Conservation (phyloP, 2,329 filamentous ascomycete genomes). For the Colletotrichum somersetense region DNA sequence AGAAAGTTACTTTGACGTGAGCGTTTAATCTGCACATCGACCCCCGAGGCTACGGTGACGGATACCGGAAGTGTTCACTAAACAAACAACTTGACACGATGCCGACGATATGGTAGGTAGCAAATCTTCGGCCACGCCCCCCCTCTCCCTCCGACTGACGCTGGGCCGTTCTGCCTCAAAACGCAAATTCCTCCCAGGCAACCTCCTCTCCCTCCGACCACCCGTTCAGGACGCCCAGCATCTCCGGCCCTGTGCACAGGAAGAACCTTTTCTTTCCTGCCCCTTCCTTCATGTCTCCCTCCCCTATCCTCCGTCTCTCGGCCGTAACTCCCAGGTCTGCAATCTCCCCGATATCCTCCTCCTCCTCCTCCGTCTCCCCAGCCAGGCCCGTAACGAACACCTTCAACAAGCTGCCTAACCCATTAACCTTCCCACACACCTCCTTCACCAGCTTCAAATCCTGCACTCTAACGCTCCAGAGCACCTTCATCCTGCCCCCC, state of each 20-base stretch:
- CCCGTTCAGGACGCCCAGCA: conserved; percentile 56
- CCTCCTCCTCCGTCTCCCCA: conserved; percentile 48
- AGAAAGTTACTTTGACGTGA: background rate
- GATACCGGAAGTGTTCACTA: background rate
- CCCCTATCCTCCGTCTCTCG: conserved; percentile 54
- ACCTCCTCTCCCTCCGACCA: conserved; percentile 70
- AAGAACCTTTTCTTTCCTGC: conserved; percentile 63
- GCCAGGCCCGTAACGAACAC: conserved; percentile 74
- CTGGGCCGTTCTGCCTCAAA: conserved; percentile 51
- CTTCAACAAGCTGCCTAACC: conserved; percentile 64
- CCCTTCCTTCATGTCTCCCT: conserved; percentile 54
- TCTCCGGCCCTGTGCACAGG: conserved; percentile 60
- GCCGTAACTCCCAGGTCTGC: conserved; percentile 52
- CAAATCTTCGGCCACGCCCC: background rate
- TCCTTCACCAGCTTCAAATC: conserved; percentile 75
- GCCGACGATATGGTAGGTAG: background rate
- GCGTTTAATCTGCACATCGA: background rate
- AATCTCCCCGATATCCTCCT: conserved; percentile 51
- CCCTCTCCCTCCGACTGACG: background rate
- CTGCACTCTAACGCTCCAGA: conserved; percentile 75
- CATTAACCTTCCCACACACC: conserved; percentile 64
- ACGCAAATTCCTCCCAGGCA: conserved; percentile 72
- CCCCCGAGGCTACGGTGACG: background rate
- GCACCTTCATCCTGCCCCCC: conserved; percentile 61
- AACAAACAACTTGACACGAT: background rate